Conservation (phyloP, 179 eudicot species). For the Carnegiea gigantea region DNA sequence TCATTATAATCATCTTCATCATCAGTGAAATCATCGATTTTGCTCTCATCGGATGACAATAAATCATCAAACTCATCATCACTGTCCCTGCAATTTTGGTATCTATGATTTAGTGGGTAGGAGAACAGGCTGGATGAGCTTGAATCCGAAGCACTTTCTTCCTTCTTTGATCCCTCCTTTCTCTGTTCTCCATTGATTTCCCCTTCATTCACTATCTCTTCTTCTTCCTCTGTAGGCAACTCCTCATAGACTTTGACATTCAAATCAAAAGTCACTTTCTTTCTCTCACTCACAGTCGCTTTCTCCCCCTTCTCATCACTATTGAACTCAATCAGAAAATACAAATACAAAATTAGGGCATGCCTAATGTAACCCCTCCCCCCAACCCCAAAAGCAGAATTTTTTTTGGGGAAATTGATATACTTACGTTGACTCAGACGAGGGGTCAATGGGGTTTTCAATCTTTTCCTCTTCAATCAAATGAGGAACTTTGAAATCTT, state of each 20-base stretch:
- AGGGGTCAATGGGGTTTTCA: slow-evolving; percentile 18
- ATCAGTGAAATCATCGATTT: slow-evolving; percentile 27
- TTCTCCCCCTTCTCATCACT: slow-evolving; percentile 33
- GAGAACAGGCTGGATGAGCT: slow-evolving; percentile 40
- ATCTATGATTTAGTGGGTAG: slow-evolving; percentile 38
- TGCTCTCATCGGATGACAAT: slow-evolving; percentile 34
- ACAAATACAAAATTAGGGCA: not conserved
- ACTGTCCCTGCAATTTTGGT: slow-evolving; percentile 37
- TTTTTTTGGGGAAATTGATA: not conserved
- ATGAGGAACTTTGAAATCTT: slow-evolving; percentile 27
- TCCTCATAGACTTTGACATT: slow-evolving; percentile 43
- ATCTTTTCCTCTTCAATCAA: slow-evolving; percentile 20
- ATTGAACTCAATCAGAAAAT: slow-evolving; percentile 7
- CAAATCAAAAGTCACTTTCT: slow-evolving; percentile 50
- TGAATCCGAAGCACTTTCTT: slow-evolving; percentile 27
- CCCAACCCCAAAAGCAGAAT: not conserved
- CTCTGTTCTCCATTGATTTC: slow-evolving; percentile 11
- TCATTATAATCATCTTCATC: slow-evolving; percentile 25
- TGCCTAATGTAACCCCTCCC: not conserved
- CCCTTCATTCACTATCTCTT: not conserved
- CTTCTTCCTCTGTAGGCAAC: slow-evolving; percentile 11
- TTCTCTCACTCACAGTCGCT: slow-evolving; percentile 35
- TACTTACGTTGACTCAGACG: slow-evolving; percentile 29
- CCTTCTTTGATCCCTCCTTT: slow-evolving; percentile 14
- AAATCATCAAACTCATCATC: slow-evolving; percentile 44